Evolutionary conservation across 768 basidiomycete genomes (phyloP).

Genomic region (Epithele typhae): DNA sequence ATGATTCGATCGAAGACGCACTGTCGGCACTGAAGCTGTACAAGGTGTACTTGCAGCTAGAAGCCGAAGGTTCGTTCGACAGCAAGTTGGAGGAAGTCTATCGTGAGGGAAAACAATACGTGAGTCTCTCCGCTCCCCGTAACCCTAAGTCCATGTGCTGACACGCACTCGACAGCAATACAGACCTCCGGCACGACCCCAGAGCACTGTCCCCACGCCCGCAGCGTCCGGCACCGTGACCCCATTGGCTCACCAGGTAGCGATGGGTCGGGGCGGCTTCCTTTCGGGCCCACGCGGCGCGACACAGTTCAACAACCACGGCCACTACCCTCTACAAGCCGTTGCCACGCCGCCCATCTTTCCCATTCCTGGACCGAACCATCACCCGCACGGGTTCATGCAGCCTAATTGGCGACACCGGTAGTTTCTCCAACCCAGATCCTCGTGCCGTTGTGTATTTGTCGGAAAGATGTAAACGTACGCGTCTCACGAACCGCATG

Average conservation of each 20-base stretch:
- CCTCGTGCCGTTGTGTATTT: too few species aligned
- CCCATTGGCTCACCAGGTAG: slow-evolving; percentile 5
- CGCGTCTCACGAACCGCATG: slow-evolving; percentile 1
- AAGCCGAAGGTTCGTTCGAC: slow-evolving; percentile 78
- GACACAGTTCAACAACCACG: neutral
- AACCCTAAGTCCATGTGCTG: too few species aligned
- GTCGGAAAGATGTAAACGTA: neutral
- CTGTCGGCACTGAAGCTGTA: slow-evolving; percentile 81
- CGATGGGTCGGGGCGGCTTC: slow-evolving; percentile 9
- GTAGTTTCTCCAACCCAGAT: too few species aligned
- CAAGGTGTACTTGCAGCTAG: slow-evolving; percentile 74
- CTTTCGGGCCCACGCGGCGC: slow-evolving; percentile 6
- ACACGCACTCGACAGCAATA: slow-evolving; percentile 12
- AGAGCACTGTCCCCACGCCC: slow-evolving; percentile 1
- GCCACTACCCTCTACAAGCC: slow-evolving; percentile 11
- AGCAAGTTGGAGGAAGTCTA: slow-evolving; percentile 85
- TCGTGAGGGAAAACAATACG: slow-evolving; percentile 70
- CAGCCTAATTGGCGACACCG: slow-evolving; percentile 12
- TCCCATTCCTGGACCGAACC: slow-evolving; percentile 1
- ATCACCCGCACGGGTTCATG: slow-evolving; percentile 1
- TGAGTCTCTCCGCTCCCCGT: slow-evolving; percentile 30
- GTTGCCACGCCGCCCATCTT: slow-evolving; percentile 12
- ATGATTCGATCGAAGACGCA: slow-evolving; percentile 99
- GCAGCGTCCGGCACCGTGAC: slow-evolving; percentile 3
- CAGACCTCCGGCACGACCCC: slow-evolving; percentile 12